Evolutionary conservation across 176 grass and related monocot genomes (phyloP), one percentile per base, ranked within the genome.

Genomic region (Puccinellia tenuiflora): DNA sequence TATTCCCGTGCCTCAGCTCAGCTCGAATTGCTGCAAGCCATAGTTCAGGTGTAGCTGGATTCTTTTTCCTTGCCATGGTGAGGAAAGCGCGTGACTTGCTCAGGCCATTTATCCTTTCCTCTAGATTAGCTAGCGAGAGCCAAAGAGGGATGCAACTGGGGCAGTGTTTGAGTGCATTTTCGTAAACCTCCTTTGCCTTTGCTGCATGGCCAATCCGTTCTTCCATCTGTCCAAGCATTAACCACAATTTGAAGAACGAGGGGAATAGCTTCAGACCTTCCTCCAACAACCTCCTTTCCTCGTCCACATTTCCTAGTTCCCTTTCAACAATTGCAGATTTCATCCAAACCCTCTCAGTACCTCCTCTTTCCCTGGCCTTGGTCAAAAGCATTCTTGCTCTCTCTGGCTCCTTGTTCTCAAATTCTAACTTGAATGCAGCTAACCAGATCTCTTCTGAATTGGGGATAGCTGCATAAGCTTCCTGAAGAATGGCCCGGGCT

Each of bases 151-250:
- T 90, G 68, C 80, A 97, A 53, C 83, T 90, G 0, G 90, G 88
- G 38, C 94, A 97, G 67, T 94, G 75, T 51, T 88, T 94, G 56
- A 97, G 81, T 12, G 88, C 94, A 85, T 88, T 89, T 70, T 97
- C 90, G 71, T 97, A 97, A 68, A 89, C 81, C 81, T 92, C 90
- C 83, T 91, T 94, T 31, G 92, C 90, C 81, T 89, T 86, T 0
- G 81, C 56, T 70, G 70, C 92, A 63, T 63, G 81, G 68, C 88
- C 88, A 55, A 97, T 78, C 39, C 92, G 84, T 42, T 94, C 92
- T 53, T 97, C 94, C 94, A 97, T 94, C 68, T 97, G 92, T 34
- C 94, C 94, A 87, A 97, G 83, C 94, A 97, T 97, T 57, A 97
- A 86, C 94, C 94, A 97, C 54, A 97, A 51, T 77, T 97, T 97